These are phyloP conservation scores for Aspergillus clavatus DNA, from an alignment of 2,329 filamentous ascomycete genomes.

Conservation along the genomic window DNA sequence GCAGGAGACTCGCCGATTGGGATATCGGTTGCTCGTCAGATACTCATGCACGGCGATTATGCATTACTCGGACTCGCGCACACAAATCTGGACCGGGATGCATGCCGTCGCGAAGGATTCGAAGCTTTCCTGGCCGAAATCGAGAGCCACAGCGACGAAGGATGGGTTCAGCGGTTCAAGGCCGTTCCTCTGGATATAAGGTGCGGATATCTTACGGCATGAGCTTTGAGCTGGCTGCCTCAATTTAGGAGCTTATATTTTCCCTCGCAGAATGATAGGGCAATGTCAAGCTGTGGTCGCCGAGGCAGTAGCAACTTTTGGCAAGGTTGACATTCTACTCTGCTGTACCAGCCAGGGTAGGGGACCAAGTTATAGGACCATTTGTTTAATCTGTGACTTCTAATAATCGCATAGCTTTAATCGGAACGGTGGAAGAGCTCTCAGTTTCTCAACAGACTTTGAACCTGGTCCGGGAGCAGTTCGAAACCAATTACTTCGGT, in stretches of 20 bases:
- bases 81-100: conserved; percentile 68
- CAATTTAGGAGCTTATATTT: too few species aligned
- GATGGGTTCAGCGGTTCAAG: conserved; percentile 74
- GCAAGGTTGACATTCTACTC: conserved; percentile 80
- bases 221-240: too few species aligned
- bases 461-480: conserved; percentile 81
- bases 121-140: conserved; percentile 66
- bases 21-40: conserved; percentile 72
- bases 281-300: conserved; percentile 83
- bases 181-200: conserved; percentile 56
- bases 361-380: conserved; percentile 6
- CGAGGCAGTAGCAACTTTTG: conserved; percentile 78
- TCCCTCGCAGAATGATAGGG: conserved; percentile 48
- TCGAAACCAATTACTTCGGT: conserved; percentile 91
- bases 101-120: conserved; percentile 71
- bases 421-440: conserved; percentile 88
- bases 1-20: conserved; percentile 79
- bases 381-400: background rate
- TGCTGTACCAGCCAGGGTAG: conserved; percentile 83
- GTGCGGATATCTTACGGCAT: conserved; percentile 32
- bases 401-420: conserved; percentile 56
- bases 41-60: conserved; percentile 87
- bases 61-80: conserved; percentile 80
- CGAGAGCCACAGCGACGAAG: conserved; percentile 58
- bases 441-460: conserved; percentile 66